Evolutionary conservation across 2,329 filamentous ascomycete species (phyloP).

Genomic region (Dactylellina drechsleri): DNA sequence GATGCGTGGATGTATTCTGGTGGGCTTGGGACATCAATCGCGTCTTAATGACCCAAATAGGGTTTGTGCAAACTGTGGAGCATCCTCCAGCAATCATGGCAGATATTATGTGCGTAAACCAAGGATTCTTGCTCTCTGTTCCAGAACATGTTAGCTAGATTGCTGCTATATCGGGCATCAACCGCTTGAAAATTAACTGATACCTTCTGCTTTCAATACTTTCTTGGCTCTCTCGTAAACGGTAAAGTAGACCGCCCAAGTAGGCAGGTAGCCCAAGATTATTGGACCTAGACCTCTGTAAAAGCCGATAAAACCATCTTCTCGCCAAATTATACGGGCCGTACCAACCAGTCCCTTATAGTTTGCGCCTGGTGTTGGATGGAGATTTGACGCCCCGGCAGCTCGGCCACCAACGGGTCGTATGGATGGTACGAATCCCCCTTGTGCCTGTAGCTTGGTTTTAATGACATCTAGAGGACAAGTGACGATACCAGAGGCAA

Average conservation of each 20-base stretch:
- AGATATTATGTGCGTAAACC: slow-evolving; percentile 64
- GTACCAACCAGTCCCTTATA: slow-evolving; percentile 91
- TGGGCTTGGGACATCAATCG: slow-evolving; percentile 93
- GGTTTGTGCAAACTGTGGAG: slow-evolving; percentile 93
- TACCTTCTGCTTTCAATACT: slow-evolving; percentile 65
- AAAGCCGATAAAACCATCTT: slow-evolving; percentile 89
- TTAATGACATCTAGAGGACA: slow-evolving; percentile 99
- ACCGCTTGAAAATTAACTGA: neutral
- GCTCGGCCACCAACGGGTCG: slow-evolving; percentile 53
- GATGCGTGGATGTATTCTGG: slow-evolving; percentile 65
- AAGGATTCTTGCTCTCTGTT: slow-evolving; percentile 55
- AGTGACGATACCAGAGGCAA: slow-evolving; percentile 92
- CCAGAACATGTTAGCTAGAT: slow-evolving; percentile 7
- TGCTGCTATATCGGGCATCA: neutral
- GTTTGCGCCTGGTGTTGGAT: slow-evolving; percentile 65
- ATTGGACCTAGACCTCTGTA: slow-evolving; percentile 95
- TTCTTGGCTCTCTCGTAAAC: slow-evolving; percentile 91
- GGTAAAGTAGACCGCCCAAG: slow-evolving; percentile 97
- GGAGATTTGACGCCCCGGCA: slow-evolving; percentile 46
- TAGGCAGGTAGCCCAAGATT: slow-evolving; percentile 92
- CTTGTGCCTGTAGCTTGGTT: slow-evolving; percentile 95
- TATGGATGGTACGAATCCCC: slow-evolving; percentile 70
- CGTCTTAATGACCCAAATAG: slow-evolving; percentile 99
- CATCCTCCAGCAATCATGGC: slow-evolving; percentile 90
- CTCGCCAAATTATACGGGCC: slow-evolving; percentile 81